Conservation (phyloP, 768 basidiomycete species). For the Mycena vulgaris region DNA sequence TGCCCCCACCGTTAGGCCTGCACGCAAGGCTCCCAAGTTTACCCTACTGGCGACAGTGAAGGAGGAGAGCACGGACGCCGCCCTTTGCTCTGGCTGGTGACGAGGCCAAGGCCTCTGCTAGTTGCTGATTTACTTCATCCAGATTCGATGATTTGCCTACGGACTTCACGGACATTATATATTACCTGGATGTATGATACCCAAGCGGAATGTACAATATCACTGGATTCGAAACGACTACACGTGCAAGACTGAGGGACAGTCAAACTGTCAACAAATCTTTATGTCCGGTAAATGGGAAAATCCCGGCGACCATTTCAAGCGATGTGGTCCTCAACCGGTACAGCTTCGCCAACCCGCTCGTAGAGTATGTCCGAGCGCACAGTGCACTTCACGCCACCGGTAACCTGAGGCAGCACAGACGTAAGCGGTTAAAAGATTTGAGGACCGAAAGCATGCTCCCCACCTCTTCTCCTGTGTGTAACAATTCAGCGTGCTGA, state of each 20-base stretch:
- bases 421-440: neutral
- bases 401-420: slow-evolving; percentile 2
- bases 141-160: too few species aligned
- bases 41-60: neutral
- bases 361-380: slow-evolving; percentile 32
- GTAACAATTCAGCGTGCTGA: slow-evolving; percentile 24
- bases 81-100: slow-evolving; percentile 26
- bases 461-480: slow-evolving; percentile 1
- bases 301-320: neutral
- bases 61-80: neutral
- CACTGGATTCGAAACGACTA: too few species aligned
- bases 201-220: too few species aligned
- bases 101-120: too few species aligned
- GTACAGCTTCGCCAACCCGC: slow-evolving; percentile 14
- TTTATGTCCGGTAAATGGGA: too few species aligned
- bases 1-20: slow-evolving; percentile 17
- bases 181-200: too few species aligned
- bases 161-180: too few species aligned
- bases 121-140: too few species aligned
- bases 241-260: too few species aligned
- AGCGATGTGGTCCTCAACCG: neutral
- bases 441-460: neutral
- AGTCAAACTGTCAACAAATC: too few species aligned
- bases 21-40: slow-evolving; percentile 7
- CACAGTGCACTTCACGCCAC: slow-evolving; percentile 17